A percentile compares a stretch with the other conserved stretches of the same genome.
Conservation (phyloP, 306 rosid genomes). For the Albizia julibrissin region DNA sequence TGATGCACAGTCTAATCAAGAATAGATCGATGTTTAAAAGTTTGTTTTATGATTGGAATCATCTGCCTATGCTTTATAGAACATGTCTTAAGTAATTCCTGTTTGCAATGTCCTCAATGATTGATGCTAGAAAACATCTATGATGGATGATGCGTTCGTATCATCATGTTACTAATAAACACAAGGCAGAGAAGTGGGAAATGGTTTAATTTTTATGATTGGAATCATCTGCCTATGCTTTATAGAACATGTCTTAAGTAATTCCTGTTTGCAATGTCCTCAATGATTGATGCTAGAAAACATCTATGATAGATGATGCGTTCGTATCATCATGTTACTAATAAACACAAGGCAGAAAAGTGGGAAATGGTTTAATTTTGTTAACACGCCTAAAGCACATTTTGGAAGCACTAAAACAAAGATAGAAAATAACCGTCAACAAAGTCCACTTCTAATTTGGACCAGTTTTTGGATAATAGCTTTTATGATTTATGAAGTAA, state of each 20-base stretch:
- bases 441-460: background rate
- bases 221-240: background rate
- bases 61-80: background rate
- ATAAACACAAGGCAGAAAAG: background rate
- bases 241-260: background rate
- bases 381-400: background rate
- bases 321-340: background rate
- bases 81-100: background rate
- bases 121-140: slow-evolving; percentile 13
- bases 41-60: background rate
- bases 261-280: background rate
- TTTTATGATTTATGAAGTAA: too few species aligned
- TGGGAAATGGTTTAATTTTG: background rate
- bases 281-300: slow-evolving; percentile 13
- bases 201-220: background rate
- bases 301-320: background rate
- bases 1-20: background rate
- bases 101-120: background rate
- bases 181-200: background rate
- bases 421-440: background rate
- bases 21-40: background rate
- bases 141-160: background rate
- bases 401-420: background rate
- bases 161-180: background rate
- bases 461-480: too few species aligned